A percentile compares a stretch with the other conserved stretches of the same genome.
These are phyloP conservation scores for Phylloporus sp. DNA, from an alignment of 768 basidiomycete species.

Conservation along the genomic window DNA sequence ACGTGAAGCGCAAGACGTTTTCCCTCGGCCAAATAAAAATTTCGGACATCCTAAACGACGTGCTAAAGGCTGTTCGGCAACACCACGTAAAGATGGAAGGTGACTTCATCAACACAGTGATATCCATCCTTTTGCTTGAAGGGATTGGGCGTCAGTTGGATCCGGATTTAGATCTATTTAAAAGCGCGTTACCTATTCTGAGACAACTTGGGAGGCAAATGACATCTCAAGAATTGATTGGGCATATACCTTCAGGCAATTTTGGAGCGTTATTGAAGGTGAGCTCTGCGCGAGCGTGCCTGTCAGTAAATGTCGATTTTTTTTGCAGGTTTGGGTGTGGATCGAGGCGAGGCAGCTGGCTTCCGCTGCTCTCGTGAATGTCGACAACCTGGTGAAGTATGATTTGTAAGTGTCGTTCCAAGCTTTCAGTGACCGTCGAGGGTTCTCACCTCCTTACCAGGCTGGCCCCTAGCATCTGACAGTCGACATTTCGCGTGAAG, in stretches of 20 bases:
- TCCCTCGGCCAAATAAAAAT: slow-evolving; percentile 96
- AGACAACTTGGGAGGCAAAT: slow-evolving; percentile 89
- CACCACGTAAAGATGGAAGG: slow-evolving; percentile 99
- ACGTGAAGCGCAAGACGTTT: slow-evolving; percentile 95
- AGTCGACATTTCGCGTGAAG: slow-evolving; percentile 1
- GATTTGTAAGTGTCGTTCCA: slow-evolving; percentile 60
- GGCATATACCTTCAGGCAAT: slow-evolving; percentile 61
- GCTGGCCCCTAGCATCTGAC: slow-evolving; percentile 46
- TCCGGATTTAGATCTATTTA: slow-evolving; percentile 89
- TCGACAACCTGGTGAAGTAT: slow-evolving; percentile 83
- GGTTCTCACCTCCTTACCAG: slow-evolving; percentile 31
- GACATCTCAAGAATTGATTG: slow-evolving; percentile 64
- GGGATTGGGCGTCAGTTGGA: slow-evolving; percentile 95
- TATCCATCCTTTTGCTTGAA: slow-evolving; percentile 88
- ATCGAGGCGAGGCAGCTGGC: slow-evolving; percentile 89
- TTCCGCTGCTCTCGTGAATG: slow-evolving; percentile 67
- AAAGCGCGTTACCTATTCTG: slow-evolving; percentile 90
- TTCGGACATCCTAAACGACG: slow-evolving; percentile 86
- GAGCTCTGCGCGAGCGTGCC: slow-evolving; percentile 13
- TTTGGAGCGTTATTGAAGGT: slow-evolving; percentile 89
- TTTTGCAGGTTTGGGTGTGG: slow-evolving; percentile 79
- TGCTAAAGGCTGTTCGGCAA: slow-evolving; percentile 75
- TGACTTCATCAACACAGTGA: slow-evolving; percentile 97
- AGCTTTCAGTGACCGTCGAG: neutral
- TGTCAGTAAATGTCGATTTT: slow-evolving; percentile 3